These are phyloP conservation scores for Candida manassasensis DNA, from an alignment of 805 yeast species.

Conservation along the genomic window DNA sequence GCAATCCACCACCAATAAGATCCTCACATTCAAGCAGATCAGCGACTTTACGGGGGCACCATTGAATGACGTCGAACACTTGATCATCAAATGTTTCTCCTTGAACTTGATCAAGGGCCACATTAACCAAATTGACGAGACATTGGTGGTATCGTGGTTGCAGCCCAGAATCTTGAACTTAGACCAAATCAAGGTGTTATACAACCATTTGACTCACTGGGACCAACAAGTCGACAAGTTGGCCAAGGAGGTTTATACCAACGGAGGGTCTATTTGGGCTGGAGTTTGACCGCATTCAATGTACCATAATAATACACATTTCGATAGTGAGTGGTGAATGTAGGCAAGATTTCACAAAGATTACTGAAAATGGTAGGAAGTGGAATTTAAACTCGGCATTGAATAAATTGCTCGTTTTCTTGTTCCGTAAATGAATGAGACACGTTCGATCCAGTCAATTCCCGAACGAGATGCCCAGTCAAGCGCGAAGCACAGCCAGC, in stretches of 20 bases:
- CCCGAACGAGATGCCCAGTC: too few species aligned
- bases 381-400: too few species aligned
- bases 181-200: conserved; percentile 75
- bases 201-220: conserved; percentile 73
- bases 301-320: too few species aligned
- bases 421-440: too few species aligned
- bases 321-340: too few species aligned
- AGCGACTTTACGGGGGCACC: conserved; percentile 61
- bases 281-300: too few species aligned
- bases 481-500: too few species aligned
- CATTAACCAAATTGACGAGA: conserved; percentile 79
- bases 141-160: conserved; percentile 85
- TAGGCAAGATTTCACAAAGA: too few species aligned
- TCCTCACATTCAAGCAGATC: conserved; percentile 68
- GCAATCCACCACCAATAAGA: conserved; percentile 69
- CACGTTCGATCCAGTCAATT: too few species aligned
- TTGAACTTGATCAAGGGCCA: conserved; percentile 81
- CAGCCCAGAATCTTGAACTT: conserved; percentile 90
- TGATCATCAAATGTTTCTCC: conserved; percentile 87
- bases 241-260: conserved; percentile 34
- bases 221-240: conserved; percentile 64
- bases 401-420: too few species aligned
- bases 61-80: conserved; percentile 76
- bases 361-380: too few species aligned
- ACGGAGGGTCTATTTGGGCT: conserved; percentile 44